Percentiles rank a stretch among this genome's conserved stretches.
These are phyloP conservation scores for Sarocladiaceae sp. DNA, from an alignment of 2,329 filamentous ascomycete genomes.

Conservation along the genomic window DNA sequence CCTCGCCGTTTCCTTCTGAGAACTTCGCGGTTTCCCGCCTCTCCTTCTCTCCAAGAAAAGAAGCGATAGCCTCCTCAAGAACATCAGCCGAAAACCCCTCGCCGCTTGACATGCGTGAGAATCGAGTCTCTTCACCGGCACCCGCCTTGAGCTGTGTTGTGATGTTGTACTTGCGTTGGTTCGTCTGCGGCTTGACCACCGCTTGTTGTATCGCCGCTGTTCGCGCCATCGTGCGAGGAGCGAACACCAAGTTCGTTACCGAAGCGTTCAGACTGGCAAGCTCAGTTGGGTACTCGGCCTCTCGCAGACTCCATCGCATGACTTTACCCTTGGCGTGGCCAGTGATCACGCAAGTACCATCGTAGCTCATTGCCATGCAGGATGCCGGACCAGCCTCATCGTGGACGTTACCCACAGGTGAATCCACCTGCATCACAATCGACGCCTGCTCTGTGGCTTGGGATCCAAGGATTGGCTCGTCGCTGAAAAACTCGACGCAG, in stretches of 20 bases:
- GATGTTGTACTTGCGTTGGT: conserved; percentile 57
- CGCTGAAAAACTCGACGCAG: conserved; percentile 64
- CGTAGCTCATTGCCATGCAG: conserved; percentile 70
- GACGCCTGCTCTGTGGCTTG: conserved; percentile 46
- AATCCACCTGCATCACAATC: conserved; percentile 49
- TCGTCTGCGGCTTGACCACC: conserved; percentile 76
- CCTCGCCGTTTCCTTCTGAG: background rate
- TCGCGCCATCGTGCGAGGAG: background rate
- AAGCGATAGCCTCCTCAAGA: conserved; percentile 43
- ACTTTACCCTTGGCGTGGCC: conserved; percentile 78
- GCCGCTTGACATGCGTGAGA: conserved; percentile 37
- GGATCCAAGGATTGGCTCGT: conserved; percentile 48
- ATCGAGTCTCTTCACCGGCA: conserved; percentile 31
- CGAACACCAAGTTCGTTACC: conserved; percentile 73
- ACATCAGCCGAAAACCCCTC: conserved; percentile 40
- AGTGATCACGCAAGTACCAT: conserved; percentile 72
- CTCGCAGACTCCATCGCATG: conserved; percentile 65
- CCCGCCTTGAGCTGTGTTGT: conserved; percentile 54
- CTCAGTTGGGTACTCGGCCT: conserved; percentile 58
- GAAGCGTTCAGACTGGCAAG: conserved; percentile 70
- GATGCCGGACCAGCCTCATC: conserved; percentile 57
- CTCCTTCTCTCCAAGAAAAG: conserved; percentile 23
- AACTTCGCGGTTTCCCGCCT: background rate
- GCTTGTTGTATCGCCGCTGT: conserved; percentile 52
- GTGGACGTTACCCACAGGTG: conserved; percentile 50